Conservation (phyloP, 768 basidiomycete species). For the Lactifluus piperatus region DNA sequence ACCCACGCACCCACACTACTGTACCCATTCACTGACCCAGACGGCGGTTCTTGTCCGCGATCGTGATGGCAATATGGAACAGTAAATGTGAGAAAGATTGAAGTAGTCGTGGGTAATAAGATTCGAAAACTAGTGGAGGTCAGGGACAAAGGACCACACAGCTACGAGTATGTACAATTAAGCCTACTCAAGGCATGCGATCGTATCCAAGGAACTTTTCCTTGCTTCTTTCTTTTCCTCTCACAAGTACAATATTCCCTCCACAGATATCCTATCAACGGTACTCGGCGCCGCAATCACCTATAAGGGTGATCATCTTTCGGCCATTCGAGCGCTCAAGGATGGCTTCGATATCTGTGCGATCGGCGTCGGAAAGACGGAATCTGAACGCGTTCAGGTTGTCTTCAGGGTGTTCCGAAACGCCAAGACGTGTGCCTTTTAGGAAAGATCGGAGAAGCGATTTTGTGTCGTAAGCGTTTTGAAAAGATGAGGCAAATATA, state of each 20-base stretch:
- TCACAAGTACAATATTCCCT: background rate
- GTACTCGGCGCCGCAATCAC: conserved; percentile 83
- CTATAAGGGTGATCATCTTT: conserved; percentile 56
- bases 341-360: conserved; percentile 52
- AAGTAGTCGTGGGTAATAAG: background rate
- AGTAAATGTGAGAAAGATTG: background rate
- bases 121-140: background rate
- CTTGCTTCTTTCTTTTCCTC: background rate
- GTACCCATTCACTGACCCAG: background rate
- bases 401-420: conserved; percentile 65
- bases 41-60: background rate
- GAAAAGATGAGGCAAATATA: background rate
- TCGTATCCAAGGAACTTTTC: background rate
- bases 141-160: background rate
- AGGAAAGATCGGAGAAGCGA: background rate
- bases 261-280: conserved; percentile 28
- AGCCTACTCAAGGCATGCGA: background rate
- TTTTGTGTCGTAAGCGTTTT: background rate
- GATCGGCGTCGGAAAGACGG: conserved; percentile 46
- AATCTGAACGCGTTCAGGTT: conserved; percentile 58
- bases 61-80: conserved; percentile 1
- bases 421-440: conserved; percentile 61
- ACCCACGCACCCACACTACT: background rate
- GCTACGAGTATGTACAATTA: background rate
- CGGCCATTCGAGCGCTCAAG: conserved; percentile 52